phyloP scores from a whole-genome alignment of 768 basidiomycete genomes.

The Heimioporus sp. region DNA sequence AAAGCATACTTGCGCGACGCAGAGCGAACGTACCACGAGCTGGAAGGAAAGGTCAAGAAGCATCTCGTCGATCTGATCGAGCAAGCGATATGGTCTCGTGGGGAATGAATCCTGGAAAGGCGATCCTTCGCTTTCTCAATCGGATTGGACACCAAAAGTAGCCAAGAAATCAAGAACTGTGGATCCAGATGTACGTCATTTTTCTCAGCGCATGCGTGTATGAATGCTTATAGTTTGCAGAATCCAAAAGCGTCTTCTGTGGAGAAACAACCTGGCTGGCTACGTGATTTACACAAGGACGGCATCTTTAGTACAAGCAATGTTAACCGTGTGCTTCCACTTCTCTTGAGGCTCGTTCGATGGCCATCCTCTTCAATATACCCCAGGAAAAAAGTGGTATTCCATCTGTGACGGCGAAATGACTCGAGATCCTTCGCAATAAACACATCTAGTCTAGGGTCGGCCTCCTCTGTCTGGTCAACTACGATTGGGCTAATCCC shows the following conservation, averaged over 20 bases:
- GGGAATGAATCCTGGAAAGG: constrained; percentile 55
- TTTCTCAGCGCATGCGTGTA: not conserved
- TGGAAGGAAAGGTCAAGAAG: constrained; percentile 60
- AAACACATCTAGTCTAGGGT: no score
- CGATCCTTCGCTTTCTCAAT: constrained; percentile 83
- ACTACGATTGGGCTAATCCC: no score
- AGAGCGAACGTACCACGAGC: constrained; percentile 68
- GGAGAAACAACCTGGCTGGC: constrained; percentile 52
- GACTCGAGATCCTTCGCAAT: no score
- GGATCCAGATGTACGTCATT: constrained; percentile 23
- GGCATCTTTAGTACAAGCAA: constrained; percentile 39
- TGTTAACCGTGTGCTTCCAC: constrained; percentile 55
- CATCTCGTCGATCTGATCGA: constrained; percentile 70
- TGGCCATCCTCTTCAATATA: constrained; percentile 57
- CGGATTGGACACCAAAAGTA: constrained; percentile 94
- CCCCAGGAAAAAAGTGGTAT: constrained; percentile 65
- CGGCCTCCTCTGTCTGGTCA: no score
- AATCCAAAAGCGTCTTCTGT: not conserved
- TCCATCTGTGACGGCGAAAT: constrained; percentile 36
- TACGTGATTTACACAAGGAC: constrained; percentile 43
- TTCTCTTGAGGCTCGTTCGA: constrained; percentile 63
- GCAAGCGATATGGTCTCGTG: constrained; percentile 49
- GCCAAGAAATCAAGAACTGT: constrained; percentile 69
- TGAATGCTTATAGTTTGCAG: constrained; percentile 5
- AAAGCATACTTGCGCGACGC: constrained; percentile 76